These are phyloP conservation scores for Serpula lacrymans DNA, from an alignment of 768 basidiomycete species.

Conservation along the genomic window DNA sequence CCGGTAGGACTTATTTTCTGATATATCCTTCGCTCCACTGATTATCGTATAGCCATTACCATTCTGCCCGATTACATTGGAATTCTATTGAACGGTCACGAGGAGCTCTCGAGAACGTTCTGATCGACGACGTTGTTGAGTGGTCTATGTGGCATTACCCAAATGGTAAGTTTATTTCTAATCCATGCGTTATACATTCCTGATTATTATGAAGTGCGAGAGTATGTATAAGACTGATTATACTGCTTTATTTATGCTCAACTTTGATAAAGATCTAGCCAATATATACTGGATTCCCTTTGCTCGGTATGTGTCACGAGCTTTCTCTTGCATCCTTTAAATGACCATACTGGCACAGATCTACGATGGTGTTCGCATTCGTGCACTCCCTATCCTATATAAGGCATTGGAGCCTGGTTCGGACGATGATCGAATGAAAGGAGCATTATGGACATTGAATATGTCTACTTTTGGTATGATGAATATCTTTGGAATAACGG, in stretches of 20 bases:
- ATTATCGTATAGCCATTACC: constrained; percentile 47
- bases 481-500: background rate
- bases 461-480: constrained; percentile 53
- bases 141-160: constrained; percentile 82
- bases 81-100: constrained; percentile 69
- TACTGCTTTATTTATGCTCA: constrained; percentile 1
- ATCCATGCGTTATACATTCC: background rate
- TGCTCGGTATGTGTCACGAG: constrained; percentile 5
- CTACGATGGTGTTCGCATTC: constrained; percentile 66
- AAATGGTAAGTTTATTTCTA: constrained; percentile 25
- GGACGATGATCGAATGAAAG: constrained; percentile 92
- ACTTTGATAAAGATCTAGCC: constrained; percentile 29
- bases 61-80: constrained; percentile 67
- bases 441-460: constrained; percentile 78
- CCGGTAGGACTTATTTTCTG: constrained; percentile 37
- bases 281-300: constrained; percentile 33
- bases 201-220: constrained; percentile 19
- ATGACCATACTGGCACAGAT: constrained; percentile 36
- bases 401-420: constrained; percentile 59
- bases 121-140: constrained; percentile 69
- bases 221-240: constrained; percentile 15
- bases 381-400: constrained; percentile 59
- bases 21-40: constrained; percentile 3
- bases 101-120: constrained; percentile 52
- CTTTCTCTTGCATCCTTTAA: too few species aligned